These are phyloP conservation scores for Chimonanthus praecox DNA, from an alignment of 164 flowering plant species.

Conservation along the genomic window DNA sequence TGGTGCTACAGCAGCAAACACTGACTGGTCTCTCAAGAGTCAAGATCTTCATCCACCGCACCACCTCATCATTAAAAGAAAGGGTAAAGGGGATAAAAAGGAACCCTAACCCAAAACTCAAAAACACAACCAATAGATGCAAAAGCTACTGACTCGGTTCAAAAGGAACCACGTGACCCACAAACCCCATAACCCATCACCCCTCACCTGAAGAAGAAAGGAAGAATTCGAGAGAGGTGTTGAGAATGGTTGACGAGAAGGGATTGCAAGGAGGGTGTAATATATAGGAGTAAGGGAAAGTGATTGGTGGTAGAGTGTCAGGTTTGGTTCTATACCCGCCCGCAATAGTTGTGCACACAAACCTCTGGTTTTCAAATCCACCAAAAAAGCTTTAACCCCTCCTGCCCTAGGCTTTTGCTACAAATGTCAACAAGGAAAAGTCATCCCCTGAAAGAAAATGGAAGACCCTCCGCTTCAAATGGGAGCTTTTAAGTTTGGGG, in stretches of 20 bases:
- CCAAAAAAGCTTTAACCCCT: conserved; percentile 23
- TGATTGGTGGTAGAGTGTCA: not conserved
- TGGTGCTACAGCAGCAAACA: conserved; percentile 53
- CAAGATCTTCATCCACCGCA: conserved; percentile 9
- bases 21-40: conserved; percentile 29
- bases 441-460: conserved; percentile 16
- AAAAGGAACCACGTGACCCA: conserved; percentile 2
- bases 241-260: conserved; percentile 3
- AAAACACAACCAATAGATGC: conserved; percentile 4
- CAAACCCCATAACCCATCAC: conserved; percentile 10
- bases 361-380: conserved; percentile 36
- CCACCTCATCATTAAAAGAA: not conserved
- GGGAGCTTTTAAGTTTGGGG: conserved; percentile 22
- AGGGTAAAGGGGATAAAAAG: conserved; percentile 1
- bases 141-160: not conserved
- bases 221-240: conserved; percentile 9
- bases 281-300: conserved; percentile 10
- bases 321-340: conserved; percentile 8
- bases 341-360: conserved; percentile 53
- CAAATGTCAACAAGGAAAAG: conserved; percentile 17
- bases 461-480: conserved; percentile 17
- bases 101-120: conserved; percentile 26
- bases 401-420: conserved; percentile 21
- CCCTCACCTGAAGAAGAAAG: not conserved
- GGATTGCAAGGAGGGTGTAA: conserved; percentile 2